A percentile compares a stretch with the other conserved stretches of the same genome.
Conservation (phyloP, 805 yeast species). For the Monosporozyma siamensis region DNA sequence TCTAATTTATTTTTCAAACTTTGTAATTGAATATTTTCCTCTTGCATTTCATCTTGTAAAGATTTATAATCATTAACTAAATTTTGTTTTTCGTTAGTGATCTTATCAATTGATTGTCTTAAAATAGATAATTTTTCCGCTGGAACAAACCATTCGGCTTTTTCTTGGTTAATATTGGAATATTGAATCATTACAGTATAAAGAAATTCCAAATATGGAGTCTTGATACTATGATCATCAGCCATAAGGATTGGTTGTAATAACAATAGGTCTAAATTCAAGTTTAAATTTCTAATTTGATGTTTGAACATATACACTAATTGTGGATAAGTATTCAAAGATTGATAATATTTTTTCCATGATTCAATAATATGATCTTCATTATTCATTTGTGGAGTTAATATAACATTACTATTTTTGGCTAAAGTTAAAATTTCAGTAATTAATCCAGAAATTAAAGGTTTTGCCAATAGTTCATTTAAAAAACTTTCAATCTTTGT, state of each 20-base stretch:
- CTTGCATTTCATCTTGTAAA: neutral
- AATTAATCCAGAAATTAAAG: constrained; percentile 67
- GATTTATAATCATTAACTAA: constrained; percentile 1
- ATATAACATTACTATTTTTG: constrained; percentile 62
- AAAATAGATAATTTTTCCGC: constrained; percentile 1
- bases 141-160: constrained; percentile 26
- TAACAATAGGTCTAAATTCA: constrained; percentile 62
- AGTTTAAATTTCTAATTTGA: constrained; percentile 33
- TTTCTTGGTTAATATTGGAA: constrained; percentile 38
- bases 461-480: constrained; percentile 66
- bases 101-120: constrained; percentile 1
- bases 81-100: neutral
- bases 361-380: constrained; percentile 46
- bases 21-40: neutral
- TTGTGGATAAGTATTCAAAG: constrained; percentile 37
- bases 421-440: constrained; percentile 62
- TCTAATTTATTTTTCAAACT: neutral
- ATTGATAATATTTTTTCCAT: constrained; percentile 40
- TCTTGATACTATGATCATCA: constrained; percentile 73
- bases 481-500: constrained; percentile 46
- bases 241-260: constrained; percentile 81
- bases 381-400: constrained; percentile 50
- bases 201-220: constrained; percentile 82
- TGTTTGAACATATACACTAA: constrained; percentile 55
- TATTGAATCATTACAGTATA: constrained; percentile 67